A percentile compares a stretch with the other conserved stretches of the same genome.
phyloP scores from a whole-genome alignment of 805 yeast genomes.

The Maudiozyma pseudohumilis region DNA sequence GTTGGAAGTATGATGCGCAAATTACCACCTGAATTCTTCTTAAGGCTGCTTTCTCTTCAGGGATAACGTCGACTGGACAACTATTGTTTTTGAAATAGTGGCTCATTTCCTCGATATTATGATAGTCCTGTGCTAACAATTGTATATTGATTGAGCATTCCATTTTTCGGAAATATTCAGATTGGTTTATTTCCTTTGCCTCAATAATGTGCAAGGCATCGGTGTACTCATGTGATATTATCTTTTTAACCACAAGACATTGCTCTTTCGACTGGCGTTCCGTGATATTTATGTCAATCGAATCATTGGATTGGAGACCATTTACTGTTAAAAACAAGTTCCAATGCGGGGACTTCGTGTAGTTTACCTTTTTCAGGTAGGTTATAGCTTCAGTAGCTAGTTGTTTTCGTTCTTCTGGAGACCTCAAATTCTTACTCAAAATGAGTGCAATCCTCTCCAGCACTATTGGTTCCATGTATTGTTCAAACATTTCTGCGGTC shows the following conservation, averaged over 20 bases:
- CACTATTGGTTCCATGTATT: conserved; percentile 8
- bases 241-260: conserved; percentile 4
- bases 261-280: background rate
- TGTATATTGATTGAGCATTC: conserved; percentile 13
- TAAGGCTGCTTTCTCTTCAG: conserved; percentile 10
- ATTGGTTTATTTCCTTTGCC: conserved; percentile 4
- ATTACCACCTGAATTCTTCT: conserved; percentile 11
- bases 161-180: conserved; percentile 10
- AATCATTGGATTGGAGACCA: background rate
- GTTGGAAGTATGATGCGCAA: conserved; percentile 12
- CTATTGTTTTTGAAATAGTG: conserved; percentile 9
- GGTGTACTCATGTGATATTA: conserved; percentile 16
- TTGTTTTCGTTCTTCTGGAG: conserved; percentile 6
- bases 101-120: conserved; percentile 19
- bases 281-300: background rate
- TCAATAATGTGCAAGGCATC: conserved; percentile 19
- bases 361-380: conserved; percentile 9
- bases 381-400: conserved; percentile 11
- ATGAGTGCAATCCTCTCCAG: conserved; percentile 15
- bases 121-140: conserved; percentile 14
- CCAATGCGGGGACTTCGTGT: conserved; percentile 13
- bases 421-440: conserved; percentile 5
- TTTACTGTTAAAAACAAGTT: conserved; percentile 5
- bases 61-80: background rate
- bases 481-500: conserved; percentile 3